These are phyloP conservation scores for Alternaria infectoria DNA, from an alignment of 2,329 filamentous ascomycete genomes.

Conservation along the genomic window DNA sequence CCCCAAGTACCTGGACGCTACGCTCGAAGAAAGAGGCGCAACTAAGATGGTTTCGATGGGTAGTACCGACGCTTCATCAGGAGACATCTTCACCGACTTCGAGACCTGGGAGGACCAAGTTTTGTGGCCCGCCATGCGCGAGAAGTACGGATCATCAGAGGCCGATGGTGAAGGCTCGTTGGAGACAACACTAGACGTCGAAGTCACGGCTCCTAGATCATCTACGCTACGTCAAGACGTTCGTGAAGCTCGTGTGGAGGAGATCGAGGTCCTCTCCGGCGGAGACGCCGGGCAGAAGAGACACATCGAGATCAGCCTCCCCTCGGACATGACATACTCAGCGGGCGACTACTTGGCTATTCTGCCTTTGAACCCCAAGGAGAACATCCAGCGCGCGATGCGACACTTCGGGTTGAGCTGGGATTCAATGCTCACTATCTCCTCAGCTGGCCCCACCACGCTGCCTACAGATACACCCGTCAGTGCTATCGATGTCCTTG, in stretches of 20 bases:
- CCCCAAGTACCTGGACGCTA: constrained; percentile 45
- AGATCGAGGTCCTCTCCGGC: constrained; percentile 37
- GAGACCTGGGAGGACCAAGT: constrained; percentile 50
- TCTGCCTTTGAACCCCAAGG: constrained; percentile 71
- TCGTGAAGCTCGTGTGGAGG: constrained; percentile 44
- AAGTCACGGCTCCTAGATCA: constrained; percentile 43
- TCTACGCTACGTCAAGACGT: constrained; percentile 48
- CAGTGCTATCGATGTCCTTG: constrained; percentile 68
- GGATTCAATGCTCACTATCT: constrained; percentile 70
- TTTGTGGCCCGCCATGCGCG: constrained; percentile 46
- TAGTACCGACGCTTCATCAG: constrained; percentile 45
- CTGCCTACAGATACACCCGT: constrained; percentile 68
- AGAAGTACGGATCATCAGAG: constrained; percentile 39
- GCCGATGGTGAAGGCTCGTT: constrained; percentile 27
- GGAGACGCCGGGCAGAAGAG: constrained; percentile 38
- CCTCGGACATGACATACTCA: constrained; percentile 64
- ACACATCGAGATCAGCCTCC: constrained; percentile 54
- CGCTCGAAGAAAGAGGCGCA: constrained; percentile 40
- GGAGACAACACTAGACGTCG: constrained; percentile 39
- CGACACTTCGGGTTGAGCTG: constrained; percentile 69
- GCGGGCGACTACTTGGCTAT: constrained; percentile 80
- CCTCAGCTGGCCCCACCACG: constrained; percentile 66
- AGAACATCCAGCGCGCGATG: constrained; percentile 68
- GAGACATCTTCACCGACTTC: constrained; percentile 51
- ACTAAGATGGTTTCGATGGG: constrained; percentile 42